These are phyloP conservation scores for Claviceps maximensis DNA, from an alignment of 2,329 filamentous ascomycete species.

Conservation along the genomic window DNA sequence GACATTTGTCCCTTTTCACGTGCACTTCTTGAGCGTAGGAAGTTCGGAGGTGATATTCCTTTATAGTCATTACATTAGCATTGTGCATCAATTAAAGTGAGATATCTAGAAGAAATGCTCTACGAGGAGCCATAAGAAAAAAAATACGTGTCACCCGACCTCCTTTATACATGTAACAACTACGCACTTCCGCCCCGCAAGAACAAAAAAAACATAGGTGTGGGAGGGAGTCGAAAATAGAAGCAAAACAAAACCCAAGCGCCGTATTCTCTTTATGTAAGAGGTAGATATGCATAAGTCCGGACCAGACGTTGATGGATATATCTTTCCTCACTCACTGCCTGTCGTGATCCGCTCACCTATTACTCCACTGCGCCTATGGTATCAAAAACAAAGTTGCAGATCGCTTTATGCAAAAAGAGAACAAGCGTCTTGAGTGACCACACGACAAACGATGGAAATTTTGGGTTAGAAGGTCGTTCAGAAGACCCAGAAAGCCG, in stretches of 20 bases:
- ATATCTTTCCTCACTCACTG: background rate
- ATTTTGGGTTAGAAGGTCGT: no score
- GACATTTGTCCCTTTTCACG: background rate
- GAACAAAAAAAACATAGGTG: background rate
- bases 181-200: no score
- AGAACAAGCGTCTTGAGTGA: no score
- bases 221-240: background rate
- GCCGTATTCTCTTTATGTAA: background rate
- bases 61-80: background rate
- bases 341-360: background rate
- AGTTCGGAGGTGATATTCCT: background rate
- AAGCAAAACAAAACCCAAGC: background rate
- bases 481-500: background rate
- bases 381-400: background rate
- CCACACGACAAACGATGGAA: background rate
- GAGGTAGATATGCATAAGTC: background rate
- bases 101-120: background rate
- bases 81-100: background rate
- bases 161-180: background rate
- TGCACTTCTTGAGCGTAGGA: background rate
- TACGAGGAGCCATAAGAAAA: background rate
- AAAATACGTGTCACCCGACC: background rate
- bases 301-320: background rate
- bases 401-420: background rate
- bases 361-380: background rate